Evolutionary conservation across 2,329 filamentous ascomycete species (phyloP).

Genomic region (Fusarium sp.): DNA sequence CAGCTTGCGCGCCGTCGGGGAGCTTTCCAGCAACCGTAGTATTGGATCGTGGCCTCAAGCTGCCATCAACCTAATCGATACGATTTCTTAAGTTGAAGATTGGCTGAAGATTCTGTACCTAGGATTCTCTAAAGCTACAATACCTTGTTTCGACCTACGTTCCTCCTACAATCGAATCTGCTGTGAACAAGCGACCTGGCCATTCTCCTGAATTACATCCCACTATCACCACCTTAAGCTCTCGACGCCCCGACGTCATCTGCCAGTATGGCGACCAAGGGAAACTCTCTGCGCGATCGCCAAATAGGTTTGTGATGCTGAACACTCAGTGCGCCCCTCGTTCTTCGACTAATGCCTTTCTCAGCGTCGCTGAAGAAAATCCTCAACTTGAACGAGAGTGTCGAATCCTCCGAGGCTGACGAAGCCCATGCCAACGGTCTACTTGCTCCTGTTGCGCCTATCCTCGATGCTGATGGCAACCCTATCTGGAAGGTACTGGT

Average conservation of each 20-base stretch:
- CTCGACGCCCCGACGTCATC: conserved; percentile 35
- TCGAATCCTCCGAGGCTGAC: conserved; percentile 67
- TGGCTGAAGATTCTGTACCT: not conserved
- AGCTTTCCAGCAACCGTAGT: conserved; percentile 36
- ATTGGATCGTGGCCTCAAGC: conserved; percentile 44
- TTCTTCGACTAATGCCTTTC: conserved; percentile 5
- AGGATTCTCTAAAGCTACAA: not conserved
- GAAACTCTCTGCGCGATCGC: conserved; percentile 60
- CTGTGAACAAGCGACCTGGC: conserved; percentile 1
- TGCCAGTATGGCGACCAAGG: conserved; percentile 57
- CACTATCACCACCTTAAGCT: conserved; percentile 34
- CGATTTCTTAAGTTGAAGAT: conserved; percentile 10
- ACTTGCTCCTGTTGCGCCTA: conserved; percentile 76
- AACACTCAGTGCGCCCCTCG: not conserved
- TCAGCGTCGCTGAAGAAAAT: conserved; percentile 93
- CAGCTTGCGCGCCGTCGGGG: conserved; percentile 32
- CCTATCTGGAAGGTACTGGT: conserved; percentile 98
- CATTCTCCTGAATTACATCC: conserved; percentile 34
- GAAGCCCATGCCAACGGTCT: conserved; percentile 72
- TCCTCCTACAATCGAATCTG: not conserved
- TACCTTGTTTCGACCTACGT: not conserved
- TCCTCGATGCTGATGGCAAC: conserved; percentile 86
- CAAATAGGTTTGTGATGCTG: conserved; percentile 54
- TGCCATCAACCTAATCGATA: conserved; percentile 25
- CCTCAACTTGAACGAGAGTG: conserved; percentile 88